Base-by-base conservation (phyloP, 108 stramenopile species). In the Chaetoceros tenuissimus region DNA sequence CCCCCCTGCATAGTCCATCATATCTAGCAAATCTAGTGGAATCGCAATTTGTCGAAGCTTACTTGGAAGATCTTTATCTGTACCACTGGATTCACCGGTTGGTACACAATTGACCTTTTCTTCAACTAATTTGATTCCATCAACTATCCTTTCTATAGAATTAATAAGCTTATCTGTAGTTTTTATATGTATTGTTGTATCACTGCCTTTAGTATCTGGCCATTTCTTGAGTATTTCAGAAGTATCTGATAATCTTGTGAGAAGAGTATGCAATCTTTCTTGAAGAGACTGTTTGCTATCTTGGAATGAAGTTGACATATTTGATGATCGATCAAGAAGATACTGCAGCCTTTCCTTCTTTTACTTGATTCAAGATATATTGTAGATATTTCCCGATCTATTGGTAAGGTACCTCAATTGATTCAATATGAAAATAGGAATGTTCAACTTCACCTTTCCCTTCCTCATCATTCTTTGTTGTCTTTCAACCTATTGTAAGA, bases 11-110 rank as follows among this genome's bases (percentile, higher is more conserved):
- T 78, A 68, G 61, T 91, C 89, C 31, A 91, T 55, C 60, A 91
- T 69, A 56, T 87, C 89, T 63, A 91, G 62, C 30, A 91, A 59
- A 74, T 91, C 85, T 40, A 87, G 62, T 0, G 89, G 83, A 8
- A 91, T 67, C 5, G 73, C 76, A 71, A 80, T 86, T 28, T 73
- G 63, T 26, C 82, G 70, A 25, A 90, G 59, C 10, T 69, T 48
- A 51, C 62, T 73, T 27, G 75, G 65, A 26, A 85, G 61, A 23
- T 49, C 59, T 3, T 67, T 67, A 47, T 78, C 75, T 24, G 67
- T 58, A 49, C 28, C 46, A 0, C 63, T n/a, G 0, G 48, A 52
- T 24, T 43, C 24, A 26, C 63, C 63, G 16, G 62, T 53, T 0
- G 19, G 17, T 22, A 28, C 53, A n/a, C 59, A 54, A 51, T 82